Percentiles rank a stretch among this genome's conserved stretches.
Evolutionary conservation across 768 basidiomycete species (phyloP).

Genomic region (Termitomyces sp.): DNA sequence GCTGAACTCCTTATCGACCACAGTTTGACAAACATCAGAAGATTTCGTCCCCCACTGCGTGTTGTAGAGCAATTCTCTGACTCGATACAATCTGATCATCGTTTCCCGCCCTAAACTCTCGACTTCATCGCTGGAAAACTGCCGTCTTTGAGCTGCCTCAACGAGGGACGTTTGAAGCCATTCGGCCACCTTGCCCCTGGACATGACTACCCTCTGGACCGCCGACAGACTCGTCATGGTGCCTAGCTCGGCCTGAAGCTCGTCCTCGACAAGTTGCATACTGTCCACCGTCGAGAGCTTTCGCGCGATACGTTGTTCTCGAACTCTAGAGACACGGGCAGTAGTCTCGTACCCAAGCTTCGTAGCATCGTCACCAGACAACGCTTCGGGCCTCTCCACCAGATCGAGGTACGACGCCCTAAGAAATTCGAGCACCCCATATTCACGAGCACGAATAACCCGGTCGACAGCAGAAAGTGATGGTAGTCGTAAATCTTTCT

Average conservation of each 20-base stretch:
- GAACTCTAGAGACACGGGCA: not conserved
- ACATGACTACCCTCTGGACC: not conserved
- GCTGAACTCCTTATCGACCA: not conserved
- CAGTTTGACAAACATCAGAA: not conserved
- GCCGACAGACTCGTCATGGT: not conserved
- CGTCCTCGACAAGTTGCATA: not conserved
- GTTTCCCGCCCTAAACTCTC: not conserved
- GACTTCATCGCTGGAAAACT: not conserved
- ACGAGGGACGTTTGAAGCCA: not conserved
- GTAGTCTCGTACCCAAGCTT: not conserved
- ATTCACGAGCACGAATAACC: not conserved
- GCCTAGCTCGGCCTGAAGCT: not conserved
- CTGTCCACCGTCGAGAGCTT: not conserved
- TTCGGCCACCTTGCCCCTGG: not conserved
- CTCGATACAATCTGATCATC: not conserved
- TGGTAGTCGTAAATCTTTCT: not conserved
- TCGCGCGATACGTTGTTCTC: not conserved
- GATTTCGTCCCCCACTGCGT: not conserved
- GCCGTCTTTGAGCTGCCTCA: not conserved
- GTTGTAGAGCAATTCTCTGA: not conserved
- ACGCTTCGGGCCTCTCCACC: not conserved
- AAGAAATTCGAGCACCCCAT: not conserved
- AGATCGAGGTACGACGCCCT: not conserved
- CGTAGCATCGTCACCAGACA: not conserved
- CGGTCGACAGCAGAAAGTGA: not conserved